A percentile compares a stretch with the other conserved stretches of the same genome.
These are phyloP conservation scores for Lonicera japonica DNA, from an alignment of 129 eudicot species.

Conservation along the genomic window DNA sequence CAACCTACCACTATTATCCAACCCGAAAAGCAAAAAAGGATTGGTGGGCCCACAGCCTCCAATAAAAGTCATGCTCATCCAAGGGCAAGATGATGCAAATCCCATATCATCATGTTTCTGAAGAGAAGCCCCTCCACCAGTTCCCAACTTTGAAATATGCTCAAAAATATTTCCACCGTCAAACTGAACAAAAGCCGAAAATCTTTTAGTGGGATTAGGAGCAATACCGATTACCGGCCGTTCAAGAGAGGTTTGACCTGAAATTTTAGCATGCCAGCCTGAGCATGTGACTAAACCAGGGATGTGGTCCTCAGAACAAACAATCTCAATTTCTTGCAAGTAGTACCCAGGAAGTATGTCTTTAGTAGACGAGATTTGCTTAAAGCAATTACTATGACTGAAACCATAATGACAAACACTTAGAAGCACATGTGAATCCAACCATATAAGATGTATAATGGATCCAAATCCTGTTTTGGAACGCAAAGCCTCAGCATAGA, in stretches of 20 bases:
- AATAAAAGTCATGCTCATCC: slow-evolving; percentile 53
- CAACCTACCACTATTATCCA: slow-evolving; percentile 57
- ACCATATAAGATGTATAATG: slow-evolving; percentile 67
- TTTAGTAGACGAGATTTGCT: slow-evolving; percentile 14
- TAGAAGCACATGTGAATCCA: slow-evolving; percentile 72
- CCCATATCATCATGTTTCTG: slow-evolving; percentile 35
- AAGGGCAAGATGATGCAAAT: slow-evolving; percentile 73
- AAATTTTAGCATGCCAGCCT: slow-evolving; percentile 49
- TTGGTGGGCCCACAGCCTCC: slow-evolving; percentile 27
- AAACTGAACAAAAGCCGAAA: slow-evolving; percentile 64
- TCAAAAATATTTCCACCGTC: slow-evolving; percentile 62
- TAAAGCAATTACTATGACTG: slow-evolving; percentile 10
- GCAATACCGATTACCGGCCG: slow-evolving; percentile 42
- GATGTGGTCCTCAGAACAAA: slow-evolving; percentile 61
- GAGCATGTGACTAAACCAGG: slow-evolving; percentile 66
- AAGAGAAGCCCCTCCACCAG: slow-evolving; percentile 21
- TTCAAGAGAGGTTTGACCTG: slow-evolving; percentile 35
- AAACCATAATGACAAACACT: slow-evolving; percentile 33
- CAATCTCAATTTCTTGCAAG: slow-evolving; percentile 63
- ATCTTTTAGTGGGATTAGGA: slow-evolving; percentile 34
- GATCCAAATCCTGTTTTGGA: slow-evolving; percentile 30
- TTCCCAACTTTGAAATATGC: slow-evolving; percentile 35
- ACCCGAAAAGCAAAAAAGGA: slow-evolving; percentile 66
- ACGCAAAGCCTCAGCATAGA: slow-evolving; percentile 42
- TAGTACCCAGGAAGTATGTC: slow-evolving; percentile 26